Percentiles rank a stretch among this genome's conserved stretches.
phyloP scores from a whole-genome alignment of 306 rosid species.

The Hippophae tibetana region DNA sequence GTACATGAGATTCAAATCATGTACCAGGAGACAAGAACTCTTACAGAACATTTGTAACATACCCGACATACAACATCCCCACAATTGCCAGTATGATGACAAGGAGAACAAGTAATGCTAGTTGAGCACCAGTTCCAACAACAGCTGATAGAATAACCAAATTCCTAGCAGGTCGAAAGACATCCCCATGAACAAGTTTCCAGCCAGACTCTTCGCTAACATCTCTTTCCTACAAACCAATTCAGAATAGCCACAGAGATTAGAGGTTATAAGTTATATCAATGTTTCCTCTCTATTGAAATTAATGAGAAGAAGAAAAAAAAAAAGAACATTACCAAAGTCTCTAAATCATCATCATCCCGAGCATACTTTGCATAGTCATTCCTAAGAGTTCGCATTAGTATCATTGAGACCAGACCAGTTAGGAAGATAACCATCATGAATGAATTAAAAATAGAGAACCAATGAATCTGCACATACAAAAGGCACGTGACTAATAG shows the following conservation, averaged over 20 bases:
- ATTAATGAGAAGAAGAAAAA: conserved; percentile 3
- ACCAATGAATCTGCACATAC: conserved; percentile 87
- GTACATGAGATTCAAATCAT: conserved; percentile 2
- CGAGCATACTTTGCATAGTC: conserved; percentile 99
- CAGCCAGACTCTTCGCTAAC: conserved; percentile 99
- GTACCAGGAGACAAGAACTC: conserved; percentile 5
- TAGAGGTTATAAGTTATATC: conserved; percentile 13
- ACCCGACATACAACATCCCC: conserved; percentile 97
- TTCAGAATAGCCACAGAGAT: conserved; percentile 16
- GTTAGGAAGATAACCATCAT: conserved; percentile 99
- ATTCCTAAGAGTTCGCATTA: conserved; percentile 96
- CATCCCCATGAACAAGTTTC: conserved; percentile 99
- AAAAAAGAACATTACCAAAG: conserved; percentile 52
- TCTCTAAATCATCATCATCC: conserved; percentile 94
- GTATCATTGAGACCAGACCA: conserved; percentile 98
- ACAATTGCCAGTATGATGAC: conserved; percentile 95
- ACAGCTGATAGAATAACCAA: conserved; percentile 90
- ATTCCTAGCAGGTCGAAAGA: conserved; percentile 80
- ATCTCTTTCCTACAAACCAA: conserved; percentile 73
- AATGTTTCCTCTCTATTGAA: not conserved
- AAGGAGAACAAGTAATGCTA: conserved; percentile 89
- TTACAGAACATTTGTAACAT: conserved; percentile 20
- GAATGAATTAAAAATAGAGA: conserved; percentile 95
- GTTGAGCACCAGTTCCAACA: conserved; percentile 98
- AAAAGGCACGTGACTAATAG: conserved; percentile 9